Conservation (phyloP, 768 basidiomycete genomes). For the Lyophyllum atratum region DNA sequence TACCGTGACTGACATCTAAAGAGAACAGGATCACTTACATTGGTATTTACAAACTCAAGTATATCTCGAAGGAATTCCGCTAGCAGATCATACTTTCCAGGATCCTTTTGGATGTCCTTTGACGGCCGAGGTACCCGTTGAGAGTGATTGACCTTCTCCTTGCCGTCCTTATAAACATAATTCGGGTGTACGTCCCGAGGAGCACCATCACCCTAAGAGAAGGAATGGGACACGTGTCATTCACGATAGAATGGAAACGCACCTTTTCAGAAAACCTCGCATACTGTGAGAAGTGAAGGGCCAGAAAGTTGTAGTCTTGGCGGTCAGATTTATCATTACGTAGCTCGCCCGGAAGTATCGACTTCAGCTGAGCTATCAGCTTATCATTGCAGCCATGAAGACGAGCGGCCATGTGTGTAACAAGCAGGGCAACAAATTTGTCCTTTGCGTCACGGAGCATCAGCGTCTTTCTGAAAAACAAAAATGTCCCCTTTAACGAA, state of each 20-base stretch:
- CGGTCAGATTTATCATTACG: neutral
- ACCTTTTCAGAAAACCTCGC: neutral
- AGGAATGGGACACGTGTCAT: too few relatives aligned
- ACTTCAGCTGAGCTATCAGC: neutral
- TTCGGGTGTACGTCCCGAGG: neutral
- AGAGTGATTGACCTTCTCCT: neutral
- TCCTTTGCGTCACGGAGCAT: neutral
- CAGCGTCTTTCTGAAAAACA: neutral
- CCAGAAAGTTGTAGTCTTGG: neutral
- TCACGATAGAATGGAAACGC: neutral
- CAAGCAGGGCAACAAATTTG: neutral
- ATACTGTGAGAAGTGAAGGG: neutral
- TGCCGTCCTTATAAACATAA: neutral
- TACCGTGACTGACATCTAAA: too few relatives aligned
- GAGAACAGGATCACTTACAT: neutral
- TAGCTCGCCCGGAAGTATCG: neutral
- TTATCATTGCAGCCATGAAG: neutral
- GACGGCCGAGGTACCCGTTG: neutral
- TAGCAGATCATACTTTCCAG: neutral
- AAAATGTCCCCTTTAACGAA: neutral
- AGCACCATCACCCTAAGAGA: neutral
- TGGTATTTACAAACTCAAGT: neutral
- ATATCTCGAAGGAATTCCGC: neutral
- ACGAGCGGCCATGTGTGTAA: neutral
- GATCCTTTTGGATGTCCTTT: conserved; percentile 1